Conservation (phyloP, 1,284 basidiomycete genomes). For the Ganoderma meredithae region DNA sequence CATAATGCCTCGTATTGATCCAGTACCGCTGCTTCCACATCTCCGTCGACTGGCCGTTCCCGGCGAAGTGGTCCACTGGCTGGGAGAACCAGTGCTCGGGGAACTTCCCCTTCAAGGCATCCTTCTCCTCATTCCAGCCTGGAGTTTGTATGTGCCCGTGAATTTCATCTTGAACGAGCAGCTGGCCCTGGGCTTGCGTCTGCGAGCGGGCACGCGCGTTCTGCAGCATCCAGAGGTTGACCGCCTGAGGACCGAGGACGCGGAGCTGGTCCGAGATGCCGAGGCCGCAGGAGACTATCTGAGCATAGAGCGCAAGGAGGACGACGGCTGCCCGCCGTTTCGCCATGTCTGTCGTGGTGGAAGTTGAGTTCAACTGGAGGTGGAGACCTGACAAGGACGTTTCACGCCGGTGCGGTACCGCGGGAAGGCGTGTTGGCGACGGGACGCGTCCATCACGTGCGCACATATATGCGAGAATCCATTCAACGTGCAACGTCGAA, state of each 20-base stretch:
- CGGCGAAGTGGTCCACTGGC: conserved; percentile 82
- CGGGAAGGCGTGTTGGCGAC: conserved; percentile 1
- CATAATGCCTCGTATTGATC: conserved; percentile 88
- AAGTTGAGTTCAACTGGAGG: not conserved
- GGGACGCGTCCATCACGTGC: conserved; percentile 22
- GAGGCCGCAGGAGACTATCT: conserved; percentile 20
- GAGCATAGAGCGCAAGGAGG: conserved; percentile 16
- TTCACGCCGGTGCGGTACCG: conserved; percentile 5
- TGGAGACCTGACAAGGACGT: not conserved
- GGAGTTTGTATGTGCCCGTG: not conserved
- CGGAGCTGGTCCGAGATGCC: conserved; percentile 28
- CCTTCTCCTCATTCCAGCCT: not conserved
- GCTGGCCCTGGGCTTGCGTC: conserved; percentile 1
- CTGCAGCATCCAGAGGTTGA: conserved; percentile 52
- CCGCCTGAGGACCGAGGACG: conserved; percentile 45
- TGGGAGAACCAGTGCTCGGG: conserved; percentile 79
- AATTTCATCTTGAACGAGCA: conserved; percentile 23
- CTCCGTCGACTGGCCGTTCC: conserved; percentile 44
- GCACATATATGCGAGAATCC: not conserved
- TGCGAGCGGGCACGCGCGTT: conserved; percentile 20
- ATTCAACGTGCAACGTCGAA: not conserved
- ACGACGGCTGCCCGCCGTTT: conserved; percentile 12
- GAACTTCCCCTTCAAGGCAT: conserved; percentile 49
- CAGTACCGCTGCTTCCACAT: conserved; percentile 86
- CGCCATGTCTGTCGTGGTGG: conserved; percentile 18